Conservation (phyloP, 179 eudicot species). For the Silene vulgaris region DNA sequence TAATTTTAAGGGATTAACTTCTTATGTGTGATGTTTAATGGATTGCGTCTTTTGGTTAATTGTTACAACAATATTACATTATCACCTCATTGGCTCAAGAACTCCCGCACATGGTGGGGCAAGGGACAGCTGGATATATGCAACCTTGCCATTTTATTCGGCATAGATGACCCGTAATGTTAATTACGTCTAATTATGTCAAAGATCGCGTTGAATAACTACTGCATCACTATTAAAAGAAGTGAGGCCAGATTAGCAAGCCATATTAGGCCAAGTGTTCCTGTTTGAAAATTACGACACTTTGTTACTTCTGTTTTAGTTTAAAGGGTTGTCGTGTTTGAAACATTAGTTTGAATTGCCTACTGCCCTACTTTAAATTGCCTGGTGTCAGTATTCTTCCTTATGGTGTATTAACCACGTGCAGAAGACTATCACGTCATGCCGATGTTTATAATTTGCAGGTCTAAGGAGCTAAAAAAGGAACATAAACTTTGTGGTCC, state of each 20-base stretch:
- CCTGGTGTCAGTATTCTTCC: background rate
- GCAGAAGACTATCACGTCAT: background rate
- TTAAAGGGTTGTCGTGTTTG: background rate
- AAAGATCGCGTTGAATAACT: too few relatives aligned
- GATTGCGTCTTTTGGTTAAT: slow-evolving; percentile 2
- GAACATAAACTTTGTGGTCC: background rate
- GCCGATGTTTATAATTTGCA: background rate
- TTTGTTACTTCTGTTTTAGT: slow-evolving; percentile 8
- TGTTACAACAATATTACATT: too few relatives aligned
- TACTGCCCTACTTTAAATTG: too few relatives aligned
- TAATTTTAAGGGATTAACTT: slow-evolving; percentile 4
- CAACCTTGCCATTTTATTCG: too few relatives aligned
- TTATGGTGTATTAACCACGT: background rate
- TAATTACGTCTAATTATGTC: too few relatives aligned
- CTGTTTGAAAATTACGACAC: background rate
- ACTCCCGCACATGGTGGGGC: too few relatives aligned
- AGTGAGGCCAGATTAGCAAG: too few relatives aligned
- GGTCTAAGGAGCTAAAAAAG: background rate
- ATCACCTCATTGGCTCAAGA: too few relatives aligned
- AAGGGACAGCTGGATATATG: too few relatives aligned
- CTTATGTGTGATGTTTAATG: slow-evolving; percentile 15
- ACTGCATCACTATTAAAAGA: too few relatives aligned
- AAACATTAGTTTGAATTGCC: background rate
- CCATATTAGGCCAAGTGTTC: background rate
- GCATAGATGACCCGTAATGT: too few relatives aligned